phyloP scores from a whole-genome alignment of 768 basidiomycete genomes.

The Tephrocybe sp. region DNA sequence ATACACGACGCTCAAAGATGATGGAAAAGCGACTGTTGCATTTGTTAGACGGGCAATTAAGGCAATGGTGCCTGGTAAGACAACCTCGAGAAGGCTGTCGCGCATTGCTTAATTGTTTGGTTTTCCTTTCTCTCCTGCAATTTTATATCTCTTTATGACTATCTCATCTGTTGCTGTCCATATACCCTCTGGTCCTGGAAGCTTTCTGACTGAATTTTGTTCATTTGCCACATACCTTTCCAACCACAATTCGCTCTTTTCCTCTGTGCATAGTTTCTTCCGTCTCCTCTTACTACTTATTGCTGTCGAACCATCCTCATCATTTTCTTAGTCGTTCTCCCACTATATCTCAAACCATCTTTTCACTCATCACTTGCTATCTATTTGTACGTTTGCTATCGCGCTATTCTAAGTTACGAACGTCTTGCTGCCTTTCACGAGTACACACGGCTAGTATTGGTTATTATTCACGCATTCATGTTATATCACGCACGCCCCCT shows the following conservation, averaged over 20 bases:
- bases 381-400: conserved; percentile 14
- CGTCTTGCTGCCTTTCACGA: conserved; percentile 5
- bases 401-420: conserved; percentile 9
- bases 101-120: conserved; percentile 36
- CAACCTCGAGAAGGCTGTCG: conserved; percentile 50
- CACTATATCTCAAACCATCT: neutral
- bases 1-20: conserved; percentile 40
- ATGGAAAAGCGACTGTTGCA: conserved; percentile 48
- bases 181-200: neutral
- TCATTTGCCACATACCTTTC: neutral
- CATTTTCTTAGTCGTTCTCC: neutral
- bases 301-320: conserved; percentile 6
- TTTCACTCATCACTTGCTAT: conserved; percentile 2
- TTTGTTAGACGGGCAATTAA: conserved; percentile 73
- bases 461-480: conserved; percentile 9
- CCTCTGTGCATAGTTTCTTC: neutral
- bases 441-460: conserved; percentile 3
- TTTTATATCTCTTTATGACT: conserved; percentile 5
- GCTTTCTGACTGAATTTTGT: neutral
- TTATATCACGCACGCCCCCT: conserved; percentile 8
- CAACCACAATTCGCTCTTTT: neutral
- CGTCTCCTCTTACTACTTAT: neutral
- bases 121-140: conserved; percentile 3
- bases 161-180: neutral
- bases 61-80: conserved; percentile 71